Base-by-base conservation (phyloP, 1,284 basidiomycete genomes). In the Rhodofomes roseus region DNA sequence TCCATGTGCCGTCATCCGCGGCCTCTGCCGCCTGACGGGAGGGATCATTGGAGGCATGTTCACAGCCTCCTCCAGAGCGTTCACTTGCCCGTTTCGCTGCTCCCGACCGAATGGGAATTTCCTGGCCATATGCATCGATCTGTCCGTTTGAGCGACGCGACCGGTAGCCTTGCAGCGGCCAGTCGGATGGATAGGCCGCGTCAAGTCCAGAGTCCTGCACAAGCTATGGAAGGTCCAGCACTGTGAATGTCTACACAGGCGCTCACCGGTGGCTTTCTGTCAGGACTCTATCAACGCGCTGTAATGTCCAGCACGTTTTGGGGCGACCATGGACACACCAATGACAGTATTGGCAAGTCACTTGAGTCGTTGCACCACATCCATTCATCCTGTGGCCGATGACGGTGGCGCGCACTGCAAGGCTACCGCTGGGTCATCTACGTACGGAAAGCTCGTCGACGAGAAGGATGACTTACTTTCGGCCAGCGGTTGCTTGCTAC, bases 1-100 rank as follows among this genome's bases (percentile, higher is more conserved):
- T 31, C n/a, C 50, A 52, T 52, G 50, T 52, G 31, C 50, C 50
- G 50, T 36, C 50, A n/a, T 52, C 22, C n/a, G 31, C 50, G 50
- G 50, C 29, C 31, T 36, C 31, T 37, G 31, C 34, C 50, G 43
- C 23, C 37, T 44, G 43, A 52, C 20, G 50, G 23, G 31, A 18
- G 5, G n/a, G 14, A 22, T 34, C 48, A 51, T n/a, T n/a, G 18
- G 27, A 34, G n/a, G 29, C 4, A 34, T 29, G 34, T 16, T 22
- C 50, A 52, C 27, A 52, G 31, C 50, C 31, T 48, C 25, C 22
- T 27, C 46, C 16, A 23, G 46, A 18, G 31, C 31, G 34, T 31
- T 36, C 5, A 36, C 22, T 23, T 11, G 6, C 46, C 23, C 46
- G 27, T 12, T 27, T 11, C 25, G 14, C 29, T 4, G 20, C 16